Conservation (phyloP, 2,329 filamentous ascomycete species). For the Cordyceps militaris region DNA sequence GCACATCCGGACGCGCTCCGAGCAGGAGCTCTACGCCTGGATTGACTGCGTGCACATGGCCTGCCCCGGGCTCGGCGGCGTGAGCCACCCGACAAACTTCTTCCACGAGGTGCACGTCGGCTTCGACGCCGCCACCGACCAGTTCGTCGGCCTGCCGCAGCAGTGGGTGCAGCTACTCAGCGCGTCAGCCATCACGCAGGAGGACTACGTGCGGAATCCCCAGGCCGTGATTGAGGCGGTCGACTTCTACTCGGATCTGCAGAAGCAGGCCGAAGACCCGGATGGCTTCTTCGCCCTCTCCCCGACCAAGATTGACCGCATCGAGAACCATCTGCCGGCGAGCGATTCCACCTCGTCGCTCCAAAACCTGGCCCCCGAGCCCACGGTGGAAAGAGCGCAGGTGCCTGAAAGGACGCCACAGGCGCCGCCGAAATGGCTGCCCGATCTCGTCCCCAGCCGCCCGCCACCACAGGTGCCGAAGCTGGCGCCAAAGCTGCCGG, state of each 20-base stretch:
- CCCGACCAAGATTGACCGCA: conserved; percentile 1
- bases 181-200: conserved; percentile 22
- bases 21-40: conserved; percentile 91
- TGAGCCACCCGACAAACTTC: conserved; percentile 92
- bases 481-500: neutral
- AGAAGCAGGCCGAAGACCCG: conserved; percentile 1
- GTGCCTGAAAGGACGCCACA: neutral
- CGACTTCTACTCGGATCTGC: conserved; percentile 9
- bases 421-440: neutral
- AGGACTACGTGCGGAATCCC: conserved; percentile 11
- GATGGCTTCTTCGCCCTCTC: neutral
- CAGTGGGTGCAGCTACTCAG: conserved; percentile 24
- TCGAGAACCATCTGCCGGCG: neutral
- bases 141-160: conserved; percentile 38
- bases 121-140: conserved; percentile 81
- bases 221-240: conserved; percentile 12
- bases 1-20: conserved; percentile 78
- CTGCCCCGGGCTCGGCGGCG: conserved; percentile 86
- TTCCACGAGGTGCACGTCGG: conserved; percentile 87
- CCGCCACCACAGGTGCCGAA: conserved; percentile 5
- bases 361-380: neutral
- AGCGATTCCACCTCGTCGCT: neutral
- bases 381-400: neutral
- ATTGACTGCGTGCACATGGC: conserved; percentile 89
- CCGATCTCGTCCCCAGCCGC: neutral